Percentiles rank a stretch among this genome's conserved stretches.
These are phyloP conservation scores for Saxophila tyrrhenica DNA, from an alignment of 495 filamentous ascomycete species.

Conservation along the genomic window DNA sequence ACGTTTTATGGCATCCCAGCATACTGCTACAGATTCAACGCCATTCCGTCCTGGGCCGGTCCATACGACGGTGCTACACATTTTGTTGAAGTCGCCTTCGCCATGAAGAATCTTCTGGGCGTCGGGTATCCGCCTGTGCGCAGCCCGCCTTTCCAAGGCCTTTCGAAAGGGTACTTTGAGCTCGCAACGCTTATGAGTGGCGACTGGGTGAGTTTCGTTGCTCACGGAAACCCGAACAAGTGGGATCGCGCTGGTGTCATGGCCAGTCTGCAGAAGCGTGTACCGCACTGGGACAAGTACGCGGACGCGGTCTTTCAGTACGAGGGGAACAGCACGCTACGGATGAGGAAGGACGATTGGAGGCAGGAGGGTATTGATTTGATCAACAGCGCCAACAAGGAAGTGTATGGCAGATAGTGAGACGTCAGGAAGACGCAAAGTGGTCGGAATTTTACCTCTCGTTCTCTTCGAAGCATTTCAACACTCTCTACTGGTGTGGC, in stretches of 20 bases:
- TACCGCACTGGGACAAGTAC: slow-evolving; percentile 40
- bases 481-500: too few species aligned
- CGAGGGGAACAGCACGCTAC: too few species aligned
- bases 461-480: too few species aligned
- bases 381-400: too few species aligned
- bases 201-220: slow-evolving; percentile 45
- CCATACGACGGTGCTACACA: slow-evolving; percentile 37
- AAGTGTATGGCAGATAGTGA: too few species aligned
- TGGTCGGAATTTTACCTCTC: too few species aligned
- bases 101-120: slow-evolving; percentile 46
- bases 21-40: slow-evolving; percentile 55
- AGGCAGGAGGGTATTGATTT: slow-evolving; percentile 34
- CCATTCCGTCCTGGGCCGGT: slow-evolving; percentile 32
- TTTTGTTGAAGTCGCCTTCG: slow-evolving; percentile 50
- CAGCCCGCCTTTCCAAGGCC: slow-evolving; percentile 37
- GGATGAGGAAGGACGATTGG: slow-evolving; percentile 39
- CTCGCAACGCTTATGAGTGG: slow-evolving; percentile 42
- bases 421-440: too few species aligned
- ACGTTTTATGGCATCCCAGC: slow-evolving; percentile 34
- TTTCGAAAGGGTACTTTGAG: slow-evolving; percentile 33
- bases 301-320: slow-evolving; percentile 30
- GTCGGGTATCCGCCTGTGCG: slow-evolving; percentile 23
- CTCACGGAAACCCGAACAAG: slow-evolving; percentile 39
- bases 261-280: slow-evolving; percentile 26
- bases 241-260: slow-evolving; percentile 13